Percentiles rank a stretch among this genome's conserved stretches.
These are phyloP conservation scores for Candida qinlingensis DNA, from an alignment of 805 yeast genomes.

Conservation along the genomic window DNA sequence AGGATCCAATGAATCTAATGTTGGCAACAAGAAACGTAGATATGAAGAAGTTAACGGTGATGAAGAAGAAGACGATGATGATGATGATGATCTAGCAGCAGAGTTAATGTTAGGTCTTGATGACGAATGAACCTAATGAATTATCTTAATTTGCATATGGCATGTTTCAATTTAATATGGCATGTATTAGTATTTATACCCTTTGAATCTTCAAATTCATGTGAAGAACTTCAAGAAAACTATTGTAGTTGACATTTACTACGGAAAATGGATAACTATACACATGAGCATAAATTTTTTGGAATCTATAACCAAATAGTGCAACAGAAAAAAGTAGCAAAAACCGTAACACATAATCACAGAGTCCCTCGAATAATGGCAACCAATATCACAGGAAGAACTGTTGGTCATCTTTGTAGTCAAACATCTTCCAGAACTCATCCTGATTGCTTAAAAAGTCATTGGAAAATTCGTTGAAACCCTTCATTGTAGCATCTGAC, in stretches of 20 bases:
- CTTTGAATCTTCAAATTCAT: too few species aligned
- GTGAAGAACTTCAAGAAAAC: too few species aligned
- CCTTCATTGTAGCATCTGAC: constrained; percentile 22
- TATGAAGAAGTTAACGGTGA: constrained; percentile 22
- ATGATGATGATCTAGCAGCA: constrained; percentile 27
- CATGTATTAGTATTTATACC: not conserved
- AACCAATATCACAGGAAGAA: constrained; percentile 15
- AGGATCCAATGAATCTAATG: constrained; percentile 24
- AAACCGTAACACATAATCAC: too few species aligned
- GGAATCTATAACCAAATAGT: too few species aligned
- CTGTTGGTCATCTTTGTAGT: constrained; percentile 23
- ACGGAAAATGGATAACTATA: too few species aligned
- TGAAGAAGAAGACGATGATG: constrained; percentile 19
- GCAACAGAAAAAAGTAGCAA: too few species aligned
- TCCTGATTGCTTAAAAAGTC: constrained; percentile 12
- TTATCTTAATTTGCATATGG: not conserved
- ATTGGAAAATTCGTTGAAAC: constrained; percentile 17
- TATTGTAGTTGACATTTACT: too few species aligned
- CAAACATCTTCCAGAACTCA: constrained; percentile 25
- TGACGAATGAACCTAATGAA: constrained; percentile 8
- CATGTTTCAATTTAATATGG: not conserved
- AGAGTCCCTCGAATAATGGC: too few species aligned
- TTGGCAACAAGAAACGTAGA: constrained; percentile 28
- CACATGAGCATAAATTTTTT: too few species aligned
- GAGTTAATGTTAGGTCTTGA: constrained; percentile 27